Conservation (phyloP, 805 yeast genomes). For the Metschnikowia bowlesiae region DNA sequence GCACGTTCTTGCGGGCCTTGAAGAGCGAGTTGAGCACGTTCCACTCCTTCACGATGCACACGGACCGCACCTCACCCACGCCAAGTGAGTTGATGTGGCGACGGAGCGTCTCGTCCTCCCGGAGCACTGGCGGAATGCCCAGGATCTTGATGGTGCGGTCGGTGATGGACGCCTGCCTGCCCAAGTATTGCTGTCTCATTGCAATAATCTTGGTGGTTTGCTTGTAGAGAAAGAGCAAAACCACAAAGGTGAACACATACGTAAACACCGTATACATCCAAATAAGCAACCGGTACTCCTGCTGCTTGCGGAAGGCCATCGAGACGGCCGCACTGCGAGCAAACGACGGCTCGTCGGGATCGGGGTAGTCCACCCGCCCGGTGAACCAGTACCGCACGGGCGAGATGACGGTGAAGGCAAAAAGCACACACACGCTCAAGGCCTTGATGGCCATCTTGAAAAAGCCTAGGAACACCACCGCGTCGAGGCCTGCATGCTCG, state of each 20-base stretch:
- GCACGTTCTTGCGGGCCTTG: conserved; percentile 48
- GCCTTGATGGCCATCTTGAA: conserved; percentile 83
- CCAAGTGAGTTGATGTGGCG: conserved; percentile 73
- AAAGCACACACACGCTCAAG: conserved; percentile 56
- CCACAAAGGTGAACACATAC: conserved; percentile 71
- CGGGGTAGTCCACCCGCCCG: conserved; percentile 59
- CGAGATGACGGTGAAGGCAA: conserved; percentile 71
- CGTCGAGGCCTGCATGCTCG: conserved; percentile 91
- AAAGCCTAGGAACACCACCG: conserved; percentile 85
- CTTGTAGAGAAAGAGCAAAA: conserved; percentile 54
- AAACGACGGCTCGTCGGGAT: conserved; percentile 5
- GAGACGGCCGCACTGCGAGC: not conserved
- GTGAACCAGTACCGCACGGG: conserved; percentile 83
- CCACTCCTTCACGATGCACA: conserved; percentile 89
- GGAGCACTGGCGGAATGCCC: conserved; percentile 80
- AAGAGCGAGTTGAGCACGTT: conserved; percentile 62
- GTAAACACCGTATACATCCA: conserved; percentile 91
- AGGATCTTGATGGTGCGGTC: conserved; percentile 85
- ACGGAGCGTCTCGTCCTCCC: conserved; percentile 66
- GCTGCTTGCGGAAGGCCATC: not conserved
- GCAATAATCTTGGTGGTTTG: conserved; percentile 72
- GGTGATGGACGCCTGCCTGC: conserved; percentile 81
- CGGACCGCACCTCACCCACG: conserved; percentile 73
- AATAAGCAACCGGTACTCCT: conserved; percentile 47
- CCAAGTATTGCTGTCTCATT: conserved; percentile 76